A percentile compares a stretch with the other conserved stretches of the same genome.
These are phyloP conservation scores for Protomyces arabidopsidicola DNA, from an alignment of 1,139 yeast species.

Conservation along the genomic window DNA sequence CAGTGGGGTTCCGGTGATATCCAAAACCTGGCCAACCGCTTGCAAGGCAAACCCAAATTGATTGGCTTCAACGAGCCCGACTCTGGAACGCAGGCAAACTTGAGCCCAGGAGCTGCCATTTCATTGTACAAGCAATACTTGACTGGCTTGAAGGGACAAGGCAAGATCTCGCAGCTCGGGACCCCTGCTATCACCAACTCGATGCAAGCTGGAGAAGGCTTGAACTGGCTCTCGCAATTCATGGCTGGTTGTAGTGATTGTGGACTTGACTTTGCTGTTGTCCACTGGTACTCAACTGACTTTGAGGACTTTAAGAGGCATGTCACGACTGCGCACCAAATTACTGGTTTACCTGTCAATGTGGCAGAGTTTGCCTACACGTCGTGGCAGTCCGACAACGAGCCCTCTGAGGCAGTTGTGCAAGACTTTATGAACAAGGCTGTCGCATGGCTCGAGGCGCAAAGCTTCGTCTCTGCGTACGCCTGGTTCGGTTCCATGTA, in stretches of 20 bases:
- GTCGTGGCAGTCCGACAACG: slow-evolving; percentile 17
- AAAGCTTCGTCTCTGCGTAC: slow-evolving; percentile 19
- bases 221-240: slow-evolving; percentile 16
- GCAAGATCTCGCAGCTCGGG: slow-evolving; percentile 20
- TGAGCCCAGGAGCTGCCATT: slow-evolving; percentile 11
- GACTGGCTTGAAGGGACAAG: slow-evolving; percentile 4
- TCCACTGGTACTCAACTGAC: slow-evolving; percentile 19
- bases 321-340: slow-evolving; percentile 17
- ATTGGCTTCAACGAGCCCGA: slow-evolving; percentile 28
- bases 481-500: slow-evolving; percentile 27
- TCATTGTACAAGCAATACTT: slow-evolving; percentile 16
- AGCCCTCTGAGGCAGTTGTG: slow-evolving; percentile 11
- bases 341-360: slow-evolving; percentile 23
- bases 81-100: slow-evolving; percentile 19
- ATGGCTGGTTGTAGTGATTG: slow-evolving; percentile 19
- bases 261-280: slow-evolving; percentile 24
- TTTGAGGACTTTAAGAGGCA: slow-evolving; percentile 22
- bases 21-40: slow-evolving; percentile 7
- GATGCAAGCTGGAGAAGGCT: slow-evolving; percentile 11
- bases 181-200: slow-evolving; percentile 27
- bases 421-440: slow-evolving; percentile 16
- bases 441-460: slow-evolving; percentile 23
- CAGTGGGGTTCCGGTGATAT: slow-evolving; percentile 17
- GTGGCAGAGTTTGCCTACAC: slow-evolving; percentile 26
- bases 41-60: slow-evolving; percentile 12